Evolutionary conservation across 352 stramenopile species (phyloP).

Genomic region (Globisporangium okanoganense): DNA sequence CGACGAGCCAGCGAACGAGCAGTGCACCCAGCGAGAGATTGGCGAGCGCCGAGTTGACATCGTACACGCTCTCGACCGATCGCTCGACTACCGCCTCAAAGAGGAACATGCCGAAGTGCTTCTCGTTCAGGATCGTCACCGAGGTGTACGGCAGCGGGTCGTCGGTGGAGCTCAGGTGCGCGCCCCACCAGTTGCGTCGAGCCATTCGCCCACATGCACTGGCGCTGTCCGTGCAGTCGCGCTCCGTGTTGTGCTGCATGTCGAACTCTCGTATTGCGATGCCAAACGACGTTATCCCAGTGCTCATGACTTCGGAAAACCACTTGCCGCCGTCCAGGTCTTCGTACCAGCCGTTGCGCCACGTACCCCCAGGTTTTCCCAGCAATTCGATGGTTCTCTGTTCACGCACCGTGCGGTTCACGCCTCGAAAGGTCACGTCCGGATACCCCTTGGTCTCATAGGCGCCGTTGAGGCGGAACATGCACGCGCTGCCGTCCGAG

Average conservation of each 20-base stretch:
- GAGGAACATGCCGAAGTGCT: slow-evolving; percentile 25
- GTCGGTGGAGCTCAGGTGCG: not conserved
- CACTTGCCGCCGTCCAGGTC: not conserved
- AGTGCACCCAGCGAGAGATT: slow-evolving; percentile 27
- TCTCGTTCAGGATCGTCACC: slow-evolving; percentile 20
- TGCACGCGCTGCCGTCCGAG: slow-evolving; percentile 25
- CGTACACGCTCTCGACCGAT: slow-evolving; percentile 23
- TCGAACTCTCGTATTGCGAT: slow-evolving; percentile 6
- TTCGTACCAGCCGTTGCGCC: slow-evolving; percentile 16
- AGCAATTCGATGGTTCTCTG: not conserved
- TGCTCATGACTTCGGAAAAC: not conserved
- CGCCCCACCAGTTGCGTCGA: slow-evolving; percentile 14
- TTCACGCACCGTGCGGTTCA: slow-evolving; percentile 8
- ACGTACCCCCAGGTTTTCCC: not conserved
- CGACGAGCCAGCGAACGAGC: slow-evolving; percentile 30
- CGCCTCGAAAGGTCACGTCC: not conserved
- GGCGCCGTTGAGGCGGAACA: slow-evolving; percentile 22
- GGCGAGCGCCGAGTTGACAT: slow-evolving; percentile 30
- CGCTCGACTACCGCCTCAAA: slow-evolving; percentile 11
- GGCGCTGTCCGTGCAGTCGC: slow-evolving; percentile 2
- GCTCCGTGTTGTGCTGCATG: not conserved
- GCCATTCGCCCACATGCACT: not conserved
- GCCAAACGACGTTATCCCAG: not conserved
- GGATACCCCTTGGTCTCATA: slow-evolving; percentile 11
- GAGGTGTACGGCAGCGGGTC: not conserved